phyloP scores from a whole-genome alignment of 306 rosid genomes.

The Arachis stenosperma region DNA sequence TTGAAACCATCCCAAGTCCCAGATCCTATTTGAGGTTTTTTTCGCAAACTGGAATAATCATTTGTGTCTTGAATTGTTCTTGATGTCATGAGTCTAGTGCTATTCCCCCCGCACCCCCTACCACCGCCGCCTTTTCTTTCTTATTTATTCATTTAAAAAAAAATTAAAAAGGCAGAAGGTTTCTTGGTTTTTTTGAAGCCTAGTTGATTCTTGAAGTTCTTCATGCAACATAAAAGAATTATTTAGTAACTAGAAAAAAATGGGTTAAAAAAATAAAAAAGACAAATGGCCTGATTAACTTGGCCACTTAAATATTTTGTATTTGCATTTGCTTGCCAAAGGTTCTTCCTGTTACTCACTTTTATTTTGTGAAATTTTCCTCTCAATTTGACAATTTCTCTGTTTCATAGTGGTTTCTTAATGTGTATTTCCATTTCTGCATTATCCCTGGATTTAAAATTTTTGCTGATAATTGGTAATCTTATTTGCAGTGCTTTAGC shows the following conservation, averaged over 20 bases:
- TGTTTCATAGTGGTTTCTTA: slow-evolving; percentile 22
- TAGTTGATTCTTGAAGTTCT: slow-evolving; percentile 19
- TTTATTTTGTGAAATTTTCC: slow-evolving; percentile 21
- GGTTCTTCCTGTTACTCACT: slow-evolving; percentile 14
- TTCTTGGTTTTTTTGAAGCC: slow-evolving; percentile 40
- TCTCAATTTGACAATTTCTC: slow-evolving; percentile 18
- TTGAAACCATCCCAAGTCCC: slow-evolving; percentile 2
- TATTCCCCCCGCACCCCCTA: neutral
- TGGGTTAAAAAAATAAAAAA: neutral
- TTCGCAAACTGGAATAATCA: slow-evolving; percentile 27
- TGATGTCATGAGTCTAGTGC: slow-evolving; percentile 24
- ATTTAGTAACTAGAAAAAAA: slow-evolving; percentile 23
- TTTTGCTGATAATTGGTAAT: slow-evolving; percentile 36
- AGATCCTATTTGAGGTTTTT: slow-evolving; percentile 31
- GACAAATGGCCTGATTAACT: slow-evolving; percentile 1
- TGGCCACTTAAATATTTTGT: slow-evolving; percentile 6
- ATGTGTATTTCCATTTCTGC: slow-evolving; percentile 4
- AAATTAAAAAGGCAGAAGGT: slow-evolving; percentile 14
- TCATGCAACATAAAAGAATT: slow-evolving; percentile 26
- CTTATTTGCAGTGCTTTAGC: slow-evolving; percentile 84
- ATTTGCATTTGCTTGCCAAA: slow-evolving; percentile 22
- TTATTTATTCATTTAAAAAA: neutral
- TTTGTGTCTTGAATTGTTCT: slow-evolving; percentile 31
- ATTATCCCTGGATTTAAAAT: slow-evolving; percentile 27
- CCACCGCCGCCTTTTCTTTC: no score